Evolutionary conservation across 179 eudicot species (phyloP).

Genomic region (Sideroxylon spinosum): DNA sequence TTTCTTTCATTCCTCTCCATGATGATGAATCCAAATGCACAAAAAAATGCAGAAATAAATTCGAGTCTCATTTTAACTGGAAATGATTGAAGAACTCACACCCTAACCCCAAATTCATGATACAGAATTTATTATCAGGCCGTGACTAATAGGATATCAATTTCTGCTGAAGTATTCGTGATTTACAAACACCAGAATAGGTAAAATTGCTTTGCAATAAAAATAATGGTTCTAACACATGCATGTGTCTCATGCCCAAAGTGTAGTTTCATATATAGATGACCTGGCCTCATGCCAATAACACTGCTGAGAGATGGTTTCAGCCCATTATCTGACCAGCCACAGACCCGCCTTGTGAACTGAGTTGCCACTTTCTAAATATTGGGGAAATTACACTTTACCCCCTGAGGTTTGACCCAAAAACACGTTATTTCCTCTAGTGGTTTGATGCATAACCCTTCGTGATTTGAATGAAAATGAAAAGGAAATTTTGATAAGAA

Average conservation of each 20-base stretch:
- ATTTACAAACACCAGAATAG: not conserved
- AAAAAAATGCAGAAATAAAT: not conserved
- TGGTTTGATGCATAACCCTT: too few relatives aligned
- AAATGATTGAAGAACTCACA: not conserved
- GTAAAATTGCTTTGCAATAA: not conserved
- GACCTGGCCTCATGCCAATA: not conserved
- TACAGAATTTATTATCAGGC: not conserved
- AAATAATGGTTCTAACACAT: not conserved
- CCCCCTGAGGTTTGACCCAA: too few relatives aligned
- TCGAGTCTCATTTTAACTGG: not conserved
- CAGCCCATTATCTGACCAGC: not conserved
- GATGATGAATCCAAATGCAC: not conserved
- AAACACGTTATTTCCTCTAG: too few relatives aligned
- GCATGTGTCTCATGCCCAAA: not conserved
- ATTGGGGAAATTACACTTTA: too few relatives aligned
- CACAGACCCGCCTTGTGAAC: too few relatives aligned
- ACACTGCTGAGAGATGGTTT: not conserved
- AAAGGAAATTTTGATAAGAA: too few relatives aligned
- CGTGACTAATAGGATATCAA: not conserved
- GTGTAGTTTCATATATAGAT: not conserved
- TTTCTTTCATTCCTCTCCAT: not conserved
- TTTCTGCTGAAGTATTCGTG: not conserved
- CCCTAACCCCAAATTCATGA: not conserved
- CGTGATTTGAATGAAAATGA: too few relatives aligned
- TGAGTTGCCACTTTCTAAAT: too few relatives aligned